These are phyloP conservation scores for Verticillium nubilum DNA, from an alignment of 2,329 filamentous ascomycete genomes.

Conservation along the genomic window DNA sequence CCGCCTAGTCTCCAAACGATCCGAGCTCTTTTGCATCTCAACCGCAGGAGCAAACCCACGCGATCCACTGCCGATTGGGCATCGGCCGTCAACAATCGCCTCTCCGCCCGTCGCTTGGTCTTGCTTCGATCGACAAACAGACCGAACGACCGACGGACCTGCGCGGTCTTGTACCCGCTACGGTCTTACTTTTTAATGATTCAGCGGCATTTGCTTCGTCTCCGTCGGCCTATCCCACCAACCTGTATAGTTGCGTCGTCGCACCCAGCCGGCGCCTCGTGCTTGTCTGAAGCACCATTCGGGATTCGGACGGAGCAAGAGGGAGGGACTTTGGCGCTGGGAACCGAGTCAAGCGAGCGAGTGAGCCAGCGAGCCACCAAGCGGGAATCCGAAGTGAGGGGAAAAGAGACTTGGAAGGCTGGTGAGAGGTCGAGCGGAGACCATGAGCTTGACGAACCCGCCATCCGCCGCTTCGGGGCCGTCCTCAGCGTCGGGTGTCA, in stretches of 20 bases:
- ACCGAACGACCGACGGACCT: background rate
- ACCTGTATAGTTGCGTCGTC: background rate
- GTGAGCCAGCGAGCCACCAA: background rate
- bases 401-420: background rate
- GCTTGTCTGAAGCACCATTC: background rate
- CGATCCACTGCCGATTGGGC: background rate
- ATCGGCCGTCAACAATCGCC: background rate
- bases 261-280: background rate
- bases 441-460: constrained; percentile 51
- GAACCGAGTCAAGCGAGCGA: background rate
- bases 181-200: background rate
- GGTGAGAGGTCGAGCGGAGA: background rate
- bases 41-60: background rate
- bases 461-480: constrained; percentile 44
- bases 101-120: background rate
- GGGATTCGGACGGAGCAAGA: background rate
- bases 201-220: background rate
- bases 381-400: background rate
- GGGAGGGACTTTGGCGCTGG: background rate
- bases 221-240: background rate
- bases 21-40: background rate
- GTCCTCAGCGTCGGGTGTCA: constrained; percentile 34
- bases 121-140: background rate
- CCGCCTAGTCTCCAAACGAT: background rate
- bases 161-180: background rate